phyloP scores from a whole-genome alignment of 495 filamentous ascomycete genomes.

The Aspergillus avenaceus region DNA sequence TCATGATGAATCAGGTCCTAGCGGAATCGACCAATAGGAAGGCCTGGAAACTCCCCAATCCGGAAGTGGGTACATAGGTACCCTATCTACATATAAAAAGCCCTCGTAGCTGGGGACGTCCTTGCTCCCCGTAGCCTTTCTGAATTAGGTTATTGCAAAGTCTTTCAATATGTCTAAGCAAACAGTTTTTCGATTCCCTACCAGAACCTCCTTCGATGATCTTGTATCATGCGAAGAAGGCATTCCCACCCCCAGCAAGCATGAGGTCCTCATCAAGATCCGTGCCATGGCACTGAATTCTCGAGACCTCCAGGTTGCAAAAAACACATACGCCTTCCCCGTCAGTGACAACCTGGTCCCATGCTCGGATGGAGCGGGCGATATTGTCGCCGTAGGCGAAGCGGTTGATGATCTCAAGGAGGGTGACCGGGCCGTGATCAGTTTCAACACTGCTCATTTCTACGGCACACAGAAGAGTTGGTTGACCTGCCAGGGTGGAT shows the following conservation, averaged over 20 bases:
- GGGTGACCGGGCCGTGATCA: constrained; percentile 62
- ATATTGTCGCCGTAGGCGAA: constrained; percentile 57
- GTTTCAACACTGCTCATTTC: constrained; percentile 67
- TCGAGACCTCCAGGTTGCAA: constrained; percentile 66
- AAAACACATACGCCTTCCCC: constrained; percentile 58
- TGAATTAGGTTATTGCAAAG: no score
- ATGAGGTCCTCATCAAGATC: constrained; percentile 63
- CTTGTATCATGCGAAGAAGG: constrained; percentile 6
- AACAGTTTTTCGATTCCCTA: constrained; percentile 9
- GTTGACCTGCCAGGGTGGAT: constrained; percentile 57
- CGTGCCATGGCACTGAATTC: constrained; percentile 67
- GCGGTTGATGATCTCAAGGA: constrained; percentile 54
- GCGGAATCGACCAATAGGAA: no score
- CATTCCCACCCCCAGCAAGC: constrained; percentile 52
- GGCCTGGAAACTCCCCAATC: no score
- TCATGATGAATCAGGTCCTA: no score
- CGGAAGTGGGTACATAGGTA: no score
- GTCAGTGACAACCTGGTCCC: constrained; percentile 53
- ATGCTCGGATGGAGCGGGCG: constrained; percentile 67
- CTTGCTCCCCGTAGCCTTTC: no score
- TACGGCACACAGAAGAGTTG: constrained; percentile 38
- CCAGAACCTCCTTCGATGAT: constrained; percentile 6
- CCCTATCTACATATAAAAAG: no score
- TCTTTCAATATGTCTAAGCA: constrained; percentile 14
- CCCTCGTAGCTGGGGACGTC: no score